These are phyloP conservation scores for Pezizomycotina sp. DNA, from an alignment of 2,329 filamentous ascomycete species.

Conservation along the genomic window DNA sequence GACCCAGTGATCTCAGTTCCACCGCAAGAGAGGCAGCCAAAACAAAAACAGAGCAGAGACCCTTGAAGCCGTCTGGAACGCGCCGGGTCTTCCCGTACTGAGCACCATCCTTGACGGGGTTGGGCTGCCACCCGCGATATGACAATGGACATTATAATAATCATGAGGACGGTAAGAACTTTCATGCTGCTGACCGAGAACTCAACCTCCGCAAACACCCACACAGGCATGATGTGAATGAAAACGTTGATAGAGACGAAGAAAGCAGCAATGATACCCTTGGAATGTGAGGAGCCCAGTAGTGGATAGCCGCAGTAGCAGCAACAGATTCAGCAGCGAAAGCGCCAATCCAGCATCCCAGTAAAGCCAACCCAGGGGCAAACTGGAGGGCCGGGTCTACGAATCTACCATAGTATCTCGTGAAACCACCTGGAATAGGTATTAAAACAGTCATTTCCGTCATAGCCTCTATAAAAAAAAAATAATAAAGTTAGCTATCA, in stretches of 20 bases:
- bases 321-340: conserved; percentile 18
- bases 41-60: conserved; percentile 14
- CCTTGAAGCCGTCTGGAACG: conserved; percentile 11
- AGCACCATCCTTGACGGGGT: conserved; percentile 11
- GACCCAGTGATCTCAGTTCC: conserved; percentile 18
- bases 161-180: conserved; percentile 12
- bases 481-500: not conserved
- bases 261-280: conserved; percentile 10
- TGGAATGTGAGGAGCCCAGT: conserved; percentile 9
- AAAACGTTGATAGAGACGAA: conserved; percentile 9
- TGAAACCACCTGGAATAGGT: conserved; percentile 34
- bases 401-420: conserved; percentile 36
- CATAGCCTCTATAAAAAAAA: conserved; percentile 19
- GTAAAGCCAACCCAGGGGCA: conserved; percentile 30
- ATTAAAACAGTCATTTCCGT: conserved; percentile 31
- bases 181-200: conserved; percentile 17
- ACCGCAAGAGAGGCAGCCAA: conserved; percentile 19
- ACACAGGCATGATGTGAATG: conserved; percentile 12
- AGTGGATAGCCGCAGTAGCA: conserved; percentile 10
- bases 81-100: conserved; percentile 6
- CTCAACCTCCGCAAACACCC: conserved; percentile 18
- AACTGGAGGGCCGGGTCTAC: conserved; percentile 36
- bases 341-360: conserved; percentile 16
- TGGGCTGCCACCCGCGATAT: too few species aligned
- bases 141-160: conserved; percentile 19